phyloP scores from a whole-genome alignment of 352 stramenopile species.

The Phytophthora crassamura region DNA sequence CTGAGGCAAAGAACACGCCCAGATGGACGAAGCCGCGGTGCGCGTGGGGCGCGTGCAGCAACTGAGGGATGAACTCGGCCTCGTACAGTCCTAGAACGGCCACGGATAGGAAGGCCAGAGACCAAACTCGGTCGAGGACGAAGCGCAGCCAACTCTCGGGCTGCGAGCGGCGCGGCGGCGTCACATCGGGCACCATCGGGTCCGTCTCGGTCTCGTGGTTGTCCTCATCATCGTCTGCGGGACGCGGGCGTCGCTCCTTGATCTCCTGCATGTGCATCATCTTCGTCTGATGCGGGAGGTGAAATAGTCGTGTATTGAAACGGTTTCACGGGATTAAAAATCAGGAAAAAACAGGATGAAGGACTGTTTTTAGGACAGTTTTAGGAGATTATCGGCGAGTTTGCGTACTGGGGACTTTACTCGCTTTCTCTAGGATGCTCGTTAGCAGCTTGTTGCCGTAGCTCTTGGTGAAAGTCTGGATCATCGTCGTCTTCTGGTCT shows the following conservation, averaged over 20 bases:
- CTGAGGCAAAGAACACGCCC: constrained; percentile 55
- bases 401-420: background rate
- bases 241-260: constrained; percentile 47
- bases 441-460: constrained; percentile 5
- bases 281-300: constrained; percentile 10
- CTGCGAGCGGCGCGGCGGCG: constrained; percentile 18
- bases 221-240: constrained; percentile 6
- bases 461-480: background rate
- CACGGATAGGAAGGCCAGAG: constrained; percentile 61
- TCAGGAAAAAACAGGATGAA: no score
- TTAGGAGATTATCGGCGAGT: no score
- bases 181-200: constrained; percentile 39
- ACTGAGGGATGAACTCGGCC: constrained; percentile 58
- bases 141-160: constrained; percentile 48
- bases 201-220: constrained; percentile 43
- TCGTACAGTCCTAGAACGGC: constrained; percentile 64
- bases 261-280: constrained; percentile 76
- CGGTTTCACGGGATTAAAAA: no score
- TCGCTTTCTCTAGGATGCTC: constrained; percentile 11
- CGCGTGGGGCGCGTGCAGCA: constrained; percentile 62
- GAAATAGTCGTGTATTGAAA: no score
- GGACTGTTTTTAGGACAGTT: no score
- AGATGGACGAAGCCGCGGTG: constrained; percentile 62
- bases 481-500: background rate
- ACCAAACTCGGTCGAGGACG: constrained; percentile 62